Percentiles rank a stretch among this genome's conserved stretches.
Conservation (phyloP, 2,329 filamentous ascomycete genomes). For the Penicillium freii region DNA sequence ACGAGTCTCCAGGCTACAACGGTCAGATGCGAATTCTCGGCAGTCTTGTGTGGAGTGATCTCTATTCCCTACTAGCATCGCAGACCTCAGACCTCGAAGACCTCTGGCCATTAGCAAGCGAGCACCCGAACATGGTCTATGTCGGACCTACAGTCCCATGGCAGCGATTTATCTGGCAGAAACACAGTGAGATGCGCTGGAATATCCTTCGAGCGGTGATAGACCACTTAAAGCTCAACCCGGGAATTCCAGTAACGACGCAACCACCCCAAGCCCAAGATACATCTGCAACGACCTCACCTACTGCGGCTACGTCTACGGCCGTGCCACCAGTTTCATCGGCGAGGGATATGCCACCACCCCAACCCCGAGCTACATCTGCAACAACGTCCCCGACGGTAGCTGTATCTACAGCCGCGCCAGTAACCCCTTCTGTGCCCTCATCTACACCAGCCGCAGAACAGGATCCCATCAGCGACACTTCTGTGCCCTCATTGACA, state of each 20-base stretch:
- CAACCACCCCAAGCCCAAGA: not conserved
- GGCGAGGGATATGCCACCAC: not conserved
- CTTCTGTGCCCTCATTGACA: not conserved
- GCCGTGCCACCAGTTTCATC: no score
- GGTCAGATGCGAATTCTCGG: conserved; percentile 31
- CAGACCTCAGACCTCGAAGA: conserved; percentile 19
- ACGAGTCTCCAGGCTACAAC: conserved; percentile 22
- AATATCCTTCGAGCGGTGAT: conserved; percentile 5
- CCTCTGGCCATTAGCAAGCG: conserved; percentile 30
- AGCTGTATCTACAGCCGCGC: not conserved
- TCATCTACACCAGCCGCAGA: not conserved
- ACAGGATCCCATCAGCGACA: not conserved
- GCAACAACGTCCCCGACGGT: not conserved
- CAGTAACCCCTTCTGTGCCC: no score
- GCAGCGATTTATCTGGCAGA: conserved; percentile 11
- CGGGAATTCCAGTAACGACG: not conserved
- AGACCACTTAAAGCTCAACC: conserved; percentile 5
- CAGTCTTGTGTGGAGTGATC: conserved; percentile 31
- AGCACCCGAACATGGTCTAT: conserved; percentile 31
- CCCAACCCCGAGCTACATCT: not conserved
- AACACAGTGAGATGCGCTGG: conserved; percentile 10
- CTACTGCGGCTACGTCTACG: not conserved
- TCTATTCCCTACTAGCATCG: conserved; percentile 21
- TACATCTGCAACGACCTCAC: not conserved
- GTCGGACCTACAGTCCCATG: conserved; percentile 21